Percentiles rank a stretch among this genome's conserved stretches.
These are phyloP conservation scores for Alternaria conjuncta DNA, from an alignment of 2,329 filamentous ascomycete genomes.

Conservation along the genomic window DNA sequence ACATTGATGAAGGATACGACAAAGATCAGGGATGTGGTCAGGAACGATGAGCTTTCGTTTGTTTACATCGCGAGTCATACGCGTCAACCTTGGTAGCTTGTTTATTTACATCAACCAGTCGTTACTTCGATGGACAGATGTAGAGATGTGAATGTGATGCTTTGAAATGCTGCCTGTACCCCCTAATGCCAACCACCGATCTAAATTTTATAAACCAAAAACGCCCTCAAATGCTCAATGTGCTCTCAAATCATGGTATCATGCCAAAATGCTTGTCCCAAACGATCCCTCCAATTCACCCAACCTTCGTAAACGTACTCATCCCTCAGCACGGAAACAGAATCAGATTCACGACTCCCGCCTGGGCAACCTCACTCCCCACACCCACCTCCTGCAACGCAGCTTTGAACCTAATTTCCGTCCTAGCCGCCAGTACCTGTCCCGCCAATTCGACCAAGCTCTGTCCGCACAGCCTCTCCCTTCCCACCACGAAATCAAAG, in stretches of 20 bases:
- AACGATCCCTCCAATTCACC: not conserved
- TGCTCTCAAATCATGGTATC: not conserved
- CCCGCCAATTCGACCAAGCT: conserved; percentile 35
- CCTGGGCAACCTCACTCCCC: conserved; percentile 2
- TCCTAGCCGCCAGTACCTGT: conserved; percentile 38
- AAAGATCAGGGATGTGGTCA: not conserved
- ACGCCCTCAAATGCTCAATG: not conserved
- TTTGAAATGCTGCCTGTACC: not conserved
- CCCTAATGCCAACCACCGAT: not conserved
- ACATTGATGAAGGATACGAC: not conserved
- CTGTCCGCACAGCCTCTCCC: conserved; percentile 18
- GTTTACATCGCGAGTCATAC: not conserved
- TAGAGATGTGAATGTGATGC: not conserved
- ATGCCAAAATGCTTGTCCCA: not conserved
- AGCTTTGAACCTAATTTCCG: conserved; percentile 31
- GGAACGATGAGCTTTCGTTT: not conserved
- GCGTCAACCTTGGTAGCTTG: not conserved
- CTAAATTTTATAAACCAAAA: not conserved
- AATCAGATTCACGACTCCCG: conserved; percentile 8
- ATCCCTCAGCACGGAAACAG: not conserved
- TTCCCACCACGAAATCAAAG: conserved; percentile 25
- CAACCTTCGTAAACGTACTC: not conserved
- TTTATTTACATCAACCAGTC: not conserved
- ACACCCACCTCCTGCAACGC: conserved; percentile 27
- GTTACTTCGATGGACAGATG: not conserved